Conservation (phyloP, 345 rosid species). For the Erodium maritimum region DNA sequence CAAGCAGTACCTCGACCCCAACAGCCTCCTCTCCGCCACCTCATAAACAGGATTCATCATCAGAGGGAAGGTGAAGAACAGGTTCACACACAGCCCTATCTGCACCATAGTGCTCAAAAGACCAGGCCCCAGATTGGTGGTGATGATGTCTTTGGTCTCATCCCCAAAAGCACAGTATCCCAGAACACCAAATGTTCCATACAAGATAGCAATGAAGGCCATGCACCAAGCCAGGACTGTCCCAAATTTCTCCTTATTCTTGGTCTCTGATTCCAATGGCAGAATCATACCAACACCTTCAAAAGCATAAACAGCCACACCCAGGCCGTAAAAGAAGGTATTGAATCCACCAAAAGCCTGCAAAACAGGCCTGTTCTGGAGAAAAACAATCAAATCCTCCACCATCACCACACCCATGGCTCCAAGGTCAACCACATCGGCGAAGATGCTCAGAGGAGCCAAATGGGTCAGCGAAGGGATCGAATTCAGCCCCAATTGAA, state of each 20-base stretch:
- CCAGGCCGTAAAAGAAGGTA: constrained; percentile 52
- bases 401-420: constrained; percentile 57
- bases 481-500: constrained; percentile 63
- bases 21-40: constrained; percentile 47
- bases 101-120: constrained; percentile 46
- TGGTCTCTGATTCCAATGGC: constrained; percentile 51
- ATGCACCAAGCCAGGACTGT: not conserved
- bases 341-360: constrained; percentile 49
- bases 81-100: constrained; percentile 48
- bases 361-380: constrained; percentile 29
- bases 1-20: constrained; percentile 32
- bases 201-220: constrained; percentile 29
- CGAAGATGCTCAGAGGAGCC: constrained; percentile 76
- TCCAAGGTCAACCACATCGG: constrained; percentile 59
- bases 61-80: constrained; percentile 57
- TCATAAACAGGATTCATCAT: constrained; percentile 87
- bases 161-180: constrained; percentile 75
- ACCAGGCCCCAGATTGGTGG: constrained; percentile 55
- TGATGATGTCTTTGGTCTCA: constrained; percentile 56
- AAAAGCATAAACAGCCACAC: constrained; percentile 63
- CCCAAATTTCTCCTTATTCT: constrained; percentile 3
- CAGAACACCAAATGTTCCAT: constrained; percentile 43
- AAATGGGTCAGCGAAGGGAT: constrained; percentile 52
- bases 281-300: constrained; percentile 71
- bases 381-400: constrained; percentile 34